These are phyloP conservation scores for Pichia sp. DNA, from an alignment of 1,139 yeast species.

Conservation along the genomic window DNA sequence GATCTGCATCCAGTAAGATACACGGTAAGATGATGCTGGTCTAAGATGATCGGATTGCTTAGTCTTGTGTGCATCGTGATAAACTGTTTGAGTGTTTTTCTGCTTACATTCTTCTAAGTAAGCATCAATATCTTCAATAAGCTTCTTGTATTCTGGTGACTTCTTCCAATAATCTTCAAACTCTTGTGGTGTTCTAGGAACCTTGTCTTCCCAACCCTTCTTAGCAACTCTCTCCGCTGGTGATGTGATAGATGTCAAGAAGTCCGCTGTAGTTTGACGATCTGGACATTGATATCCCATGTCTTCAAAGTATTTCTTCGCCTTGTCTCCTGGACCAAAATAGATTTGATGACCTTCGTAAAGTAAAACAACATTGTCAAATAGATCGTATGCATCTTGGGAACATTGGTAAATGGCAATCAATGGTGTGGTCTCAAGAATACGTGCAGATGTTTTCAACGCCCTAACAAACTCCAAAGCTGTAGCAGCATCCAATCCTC, in stretches of 20 bases:
- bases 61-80: constrained; percentile 32
- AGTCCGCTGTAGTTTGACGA: constrained; percentile 82
- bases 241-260: constrained; percentile 67
- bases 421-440: constrained; percentile 56
- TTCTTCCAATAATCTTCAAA: constrained; percentile 40
- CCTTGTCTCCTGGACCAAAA: constrained; percentile 56
- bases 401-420: constrained; percentile 84
- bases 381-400: constrained; percentile 69
- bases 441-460: constrained; percentile 54
- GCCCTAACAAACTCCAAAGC: constrained; percentile 73
- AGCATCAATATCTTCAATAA: constrained; percentile 30
- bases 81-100: constrained; percentile 29
- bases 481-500: constrained; percentile 73
- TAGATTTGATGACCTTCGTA: constrained; percentile 79
- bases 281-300: constrained; percentile 74
- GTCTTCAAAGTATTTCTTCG: constrained; percentile 52
- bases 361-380: constrained; percentile 68
- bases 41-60: constrained; percentile 33
- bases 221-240: constrained; percentile 57
- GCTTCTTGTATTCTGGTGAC: constrained; percentile 32
- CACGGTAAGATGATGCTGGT: constrained; percentile 37
- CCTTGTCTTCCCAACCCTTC: constrained; percentile 41
- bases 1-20: constrained; percentile 40
- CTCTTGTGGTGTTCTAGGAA: constrained; percentile 34
- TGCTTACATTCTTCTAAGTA: constrained; percentile 25